Conservation (phyloP, 371 early-diverging fungal genomes). For the Mortierella sp. region DNA sequence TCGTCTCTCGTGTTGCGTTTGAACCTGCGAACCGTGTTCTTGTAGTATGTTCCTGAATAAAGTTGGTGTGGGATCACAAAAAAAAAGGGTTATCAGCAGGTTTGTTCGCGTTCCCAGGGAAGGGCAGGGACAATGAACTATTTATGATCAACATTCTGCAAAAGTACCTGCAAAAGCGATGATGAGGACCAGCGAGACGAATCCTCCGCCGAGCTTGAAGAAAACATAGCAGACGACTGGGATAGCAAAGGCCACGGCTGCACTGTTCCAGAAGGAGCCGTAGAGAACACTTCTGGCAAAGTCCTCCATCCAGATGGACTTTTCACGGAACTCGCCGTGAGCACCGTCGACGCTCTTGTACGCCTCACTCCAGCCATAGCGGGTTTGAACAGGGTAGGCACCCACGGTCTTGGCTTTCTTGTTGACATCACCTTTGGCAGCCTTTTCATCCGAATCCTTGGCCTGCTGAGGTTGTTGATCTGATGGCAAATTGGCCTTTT, state of each 20-base stretch:
- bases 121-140: too few species aligned
- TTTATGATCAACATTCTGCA: too few species aligned
- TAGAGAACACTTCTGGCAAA: slow-evolving; percentile 51
- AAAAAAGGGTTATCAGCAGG: neutral
- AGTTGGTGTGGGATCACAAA: neutral
- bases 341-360: slow-evolving; percentile 49
- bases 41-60: slow-evolving; percentile 70
- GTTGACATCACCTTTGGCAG: slow-evolving; percentile 5
- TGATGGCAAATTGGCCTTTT: slow-evolving; percentile 4
- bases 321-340: slow-evolving; percentile 46
- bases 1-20: slow-evolving; percentile 73
- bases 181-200: slow-evolving; percentile 46
- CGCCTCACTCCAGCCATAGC: slow-evolving; percentile 46
- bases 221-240: slow-evolving; percentile 32
- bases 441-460: slow-evolving; percentile 8
- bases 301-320: slow-evolving; percentile 53
- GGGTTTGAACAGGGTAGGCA: slow-evolving; percentile 31
- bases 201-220: slow-evolving; percentile 52
- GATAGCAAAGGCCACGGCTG: slow-evolving; percentile 31
- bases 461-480: slow-evolving; percentile 4
- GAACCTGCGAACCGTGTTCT: slow-evolving; percentile 70
- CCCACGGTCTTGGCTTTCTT: slow-evolving; percentile 19
- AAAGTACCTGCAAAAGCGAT: slow-evolving; percentile 53
- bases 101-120: too few species aligned
- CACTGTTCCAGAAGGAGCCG: slow-evolving; percentile 52